These are phyloP conservation scores for Leccinellum luteum DNA, from an alignment of 768 basidiomycete species.

Conservation along the genomic window DNA sequence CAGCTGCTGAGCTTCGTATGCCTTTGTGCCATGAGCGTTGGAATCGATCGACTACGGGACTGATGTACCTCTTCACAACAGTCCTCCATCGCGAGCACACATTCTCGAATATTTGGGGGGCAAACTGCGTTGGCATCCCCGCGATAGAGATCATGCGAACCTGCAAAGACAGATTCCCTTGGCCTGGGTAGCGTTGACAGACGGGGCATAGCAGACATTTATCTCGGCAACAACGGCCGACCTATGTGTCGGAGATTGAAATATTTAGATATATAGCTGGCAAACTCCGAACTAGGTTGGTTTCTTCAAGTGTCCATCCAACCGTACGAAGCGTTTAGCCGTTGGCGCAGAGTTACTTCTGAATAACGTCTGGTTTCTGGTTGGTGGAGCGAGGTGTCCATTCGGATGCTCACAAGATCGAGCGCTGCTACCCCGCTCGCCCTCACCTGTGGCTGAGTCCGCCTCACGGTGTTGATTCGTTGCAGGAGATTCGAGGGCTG, in stretches of 20 bases:
- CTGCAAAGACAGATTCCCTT: conserved; percentile 68
- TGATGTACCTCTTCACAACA: conserved; percentile 70
- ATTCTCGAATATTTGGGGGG: conserved; percentile 70
- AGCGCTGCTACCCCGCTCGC: conserved; percentile 38
- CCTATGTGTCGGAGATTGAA: conserved; percentile 28
- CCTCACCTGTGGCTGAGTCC: conserved; percentile 45
- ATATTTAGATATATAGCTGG: conserved; percentile 23
- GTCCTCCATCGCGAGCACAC: conserved; percentile 75
- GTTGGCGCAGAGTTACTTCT: conserved; percentile 41
- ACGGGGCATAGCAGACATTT: conserved; percentile 51
- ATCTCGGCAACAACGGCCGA: conserved; percentile 14
- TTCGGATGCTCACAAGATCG: conserved; percentile 50
- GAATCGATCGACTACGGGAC: not conserved
- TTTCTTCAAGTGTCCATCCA: conserved; percentile 60
- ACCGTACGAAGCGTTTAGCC: conserved; percentile 64
- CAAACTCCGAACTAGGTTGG: conserved; percentile 20
- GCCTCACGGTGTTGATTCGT: conserved; percentile 54
- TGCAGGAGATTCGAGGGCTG: conserved; percentile 37
- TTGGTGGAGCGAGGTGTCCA: conserved; percentile 75
- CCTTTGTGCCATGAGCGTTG: conserved; percentile 36
- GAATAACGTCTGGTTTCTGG: conserved; percentile 64
- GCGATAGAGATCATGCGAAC: conserved; percentile 63
- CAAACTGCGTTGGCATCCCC: conserved; percentile 64
- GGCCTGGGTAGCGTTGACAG: conserved; percentile 46
- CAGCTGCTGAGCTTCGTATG: conserved; percentile 64